Evolutionary conservation across 2,329 filamentous ascomycete genomes (phyloP), one percentile per base, ranked within the genome.

Genomic region (Neonectria coccinea): DNA sequence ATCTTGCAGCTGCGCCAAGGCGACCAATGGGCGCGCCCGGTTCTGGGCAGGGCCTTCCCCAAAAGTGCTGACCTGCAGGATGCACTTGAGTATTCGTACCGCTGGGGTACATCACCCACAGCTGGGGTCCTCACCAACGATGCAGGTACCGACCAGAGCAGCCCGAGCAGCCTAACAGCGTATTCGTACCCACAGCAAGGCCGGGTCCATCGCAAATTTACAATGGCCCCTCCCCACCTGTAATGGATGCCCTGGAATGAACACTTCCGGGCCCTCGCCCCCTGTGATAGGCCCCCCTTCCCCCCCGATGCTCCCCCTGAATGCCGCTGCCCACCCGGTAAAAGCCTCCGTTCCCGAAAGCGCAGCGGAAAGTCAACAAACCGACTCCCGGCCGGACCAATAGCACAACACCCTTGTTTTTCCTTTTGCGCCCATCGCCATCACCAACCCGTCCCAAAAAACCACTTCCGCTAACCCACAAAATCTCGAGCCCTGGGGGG

Each of bases 341-440:
- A 60, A 67, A 60, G 62, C 52, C 53, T 29, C 65, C 63, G 56
- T 53, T 53, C 58, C 16, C 25, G 41, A 59, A 47, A 58, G 39
- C 39, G n/a, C 55, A 48, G 41, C 56, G 52, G 44, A 52, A 41
- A 59, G 42, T 54, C 55, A 53, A 62, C 51, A 59, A 51, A 41
- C 18, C 16, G 53, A 14, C 45, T 42, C 45, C 56, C 45, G 42
- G n/a, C 57, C 56, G 55, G 59, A 63, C 70, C 70, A 73, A 73
- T 73, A 59, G 70, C 47, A 73, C 67, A 72, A 73, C 69, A 73
- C 70, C 56, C 50, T 64, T 64, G 69, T 67, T 73, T 72, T 73
- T 69, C 70, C 71, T 70, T 65, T 67, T 65, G 59, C 29, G 48
- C 25, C 52, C 56, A 67, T 71, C 61, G 20, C 60, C 66, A 67